Base-by-base conservation (phyloP, 2,329 filamentous ascomycete species). In the Colletotrichum eleusines region DNA sequence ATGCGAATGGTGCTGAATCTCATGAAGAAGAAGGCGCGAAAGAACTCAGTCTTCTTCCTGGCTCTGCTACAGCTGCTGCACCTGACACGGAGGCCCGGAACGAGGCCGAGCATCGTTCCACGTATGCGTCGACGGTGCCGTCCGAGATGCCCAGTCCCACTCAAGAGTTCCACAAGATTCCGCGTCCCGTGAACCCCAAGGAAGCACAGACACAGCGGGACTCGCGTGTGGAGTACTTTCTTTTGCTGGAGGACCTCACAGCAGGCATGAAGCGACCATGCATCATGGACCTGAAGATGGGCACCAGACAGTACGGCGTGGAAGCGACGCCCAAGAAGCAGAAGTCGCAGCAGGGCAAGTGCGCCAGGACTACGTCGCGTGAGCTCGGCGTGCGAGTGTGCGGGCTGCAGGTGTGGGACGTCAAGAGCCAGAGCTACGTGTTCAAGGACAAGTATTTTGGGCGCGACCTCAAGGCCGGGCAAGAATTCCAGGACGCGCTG, bases 401-500 rank as follows among this genome's bases (percentile, higher is more conserved):
- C 78, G 96, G 96, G 5, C 91, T 99, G 83, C 96, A 99, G 79
- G 94, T 97, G 1, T 99, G 95, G 94, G 95, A 98, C 77, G 91
- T 90, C 28, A 90, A 91, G 74, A 91, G 90, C 44, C 90, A 97
- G 77, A 90, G 89, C 57, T 98, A 97, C 78, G 86, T 95, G n/a
- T 99, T 98, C 78, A 93, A 97, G 78, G 96, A 99, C 86, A 99
- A 99, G 81, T 99, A 99, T 80, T 97, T 94, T 78, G 96, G 96
- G 1, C 92, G 96, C 64, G 90, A 94, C 75, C 84, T 99, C 42
- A 95, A 95, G 80, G 94, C 92, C 3, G 96, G 96, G 2, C 86
- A 88, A 3, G 94, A 98, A 78, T 98, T 99, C 76, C 93, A 97
- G 77, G 90, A 92, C 70, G 95, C 95, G 0, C 85, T 99, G 6